These are phyloP conservation scores for Castanospermum australe DNA, from an alignment of 306 rosid species.

Conservation along the genomic window DNA sequence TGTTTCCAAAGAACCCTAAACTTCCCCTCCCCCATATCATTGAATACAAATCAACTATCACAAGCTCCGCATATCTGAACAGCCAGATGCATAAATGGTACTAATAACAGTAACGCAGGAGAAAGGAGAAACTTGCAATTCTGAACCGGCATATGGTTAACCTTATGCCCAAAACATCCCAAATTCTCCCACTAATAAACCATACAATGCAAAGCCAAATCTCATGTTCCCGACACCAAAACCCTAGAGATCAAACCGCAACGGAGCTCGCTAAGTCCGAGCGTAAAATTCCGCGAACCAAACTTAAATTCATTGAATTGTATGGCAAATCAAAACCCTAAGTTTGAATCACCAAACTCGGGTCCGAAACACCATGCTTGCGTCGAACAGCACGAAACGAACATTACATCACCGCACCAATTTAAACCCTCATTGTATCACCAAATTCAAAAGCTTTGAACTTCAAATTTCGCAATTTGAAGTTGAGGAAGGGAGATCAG, in stretches of 20 bases:
- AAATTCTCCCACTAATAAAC: constrained; percentile 42
- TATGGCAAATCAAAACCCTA: constrained; percentile 59
- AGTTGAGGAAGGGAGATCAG: constrained; percentile 64
- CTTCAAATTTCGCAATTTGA: constrained; percentile 51
- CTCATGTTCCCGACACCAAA: constrained; percentile 53
- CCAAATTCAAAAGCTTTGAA: constrained; percentile 55
- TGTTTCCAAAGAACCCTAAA: constrained; percentile 54
- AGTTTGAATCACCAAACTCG: constrained; percentile 45
- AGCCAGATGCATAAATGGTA: constrained; percentile 30
- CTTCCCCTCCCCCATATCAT: constrained; percentile 50
- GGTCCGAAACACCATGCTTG: constrained; percentile 34
- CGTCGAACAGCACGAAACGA: constrained; percentile 35
- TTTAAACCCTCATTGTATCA: constrained; percentile 37
- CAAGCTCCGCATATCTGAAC: constrained; percentile 28
- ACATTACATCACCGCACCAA: constrained; percentile 55
- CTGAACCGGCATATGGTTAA: constrained; percentile 31
- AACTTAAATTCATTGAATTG: constrained; percentile 42
- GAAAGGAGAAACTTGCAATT: constrained; percentile 38
- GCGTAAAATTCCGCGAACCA: constrained; percentile 30
- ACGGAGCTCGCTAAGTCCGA: constrained; percentile 37
- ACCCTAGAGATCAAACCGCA: constrained; percentile 86
- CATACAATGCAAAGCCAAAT: constrained; percentile 68
- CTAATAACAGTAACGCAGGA: constrained; percentile 39
- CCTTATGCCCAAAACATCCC: constrained; percentile 35
- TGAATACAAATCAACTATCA: constrained; percentile 39